Evolutionary conservation across 805 yeast species (phyloP), one percentile per base, ranked within the genome.

Genomic region (Saturnispora zaruensis): DNA sequence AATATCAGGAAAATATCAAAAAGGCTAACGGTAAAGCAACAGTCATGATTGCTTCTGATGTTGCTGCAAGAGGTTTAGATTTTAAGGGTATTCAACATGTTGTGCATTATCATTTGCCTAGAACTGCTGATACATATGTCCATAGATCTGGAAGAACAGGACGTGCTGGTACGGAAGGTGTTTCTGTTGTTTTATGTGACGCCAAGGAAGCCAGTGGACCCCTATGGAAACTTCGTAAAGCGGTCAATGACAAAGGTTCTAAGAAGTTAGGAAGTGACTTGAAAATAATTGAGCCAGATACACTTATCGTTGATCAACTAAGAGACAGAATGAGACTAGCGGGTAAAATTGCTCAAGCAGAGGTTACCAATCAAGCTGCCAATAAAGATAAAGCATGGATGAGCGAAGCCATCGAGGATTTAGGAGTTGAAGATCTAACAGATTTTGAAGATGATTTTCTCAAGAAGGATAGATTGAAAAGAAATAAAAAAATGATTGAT

Each of bases 141-240:
- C 99, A 93, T 67, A 77, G 99, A 65, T 87, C 96, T 1, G 99
- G 99, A 53, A 82, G 99, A 76, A 93, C 99, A n/a, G 98, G 96
- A 0, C 84, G 99, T 73, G 97, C 95, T 1, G 93, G 91, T 0
- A 74, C 71, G 44, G 91, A 87, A 63, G 99, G 99, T 73, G 96
- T 93, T n/a, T 84, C 96, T 2, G 83, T 93, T 45, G 81, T 89
- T 78, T 72, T 93, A 48, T 88, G 96, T 60, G 86, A 96, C 4
- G 96, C 97, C 14, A 89, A 86, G 53, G 99, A 93, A 63, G 88
- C 95, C 0, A 75, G 88, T 50, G 96, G 96, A 0, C 90, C 98
- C 0, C 72, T 90, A 54, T 75, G 79, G 60, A 87, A 86, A 66
- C 74, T 91, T 49, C 73, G 91, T 58, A 79, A 73, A 51, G 74